Conservation (phyloP, 345 rosid genomes). For the Linum lewisii region DNA sequence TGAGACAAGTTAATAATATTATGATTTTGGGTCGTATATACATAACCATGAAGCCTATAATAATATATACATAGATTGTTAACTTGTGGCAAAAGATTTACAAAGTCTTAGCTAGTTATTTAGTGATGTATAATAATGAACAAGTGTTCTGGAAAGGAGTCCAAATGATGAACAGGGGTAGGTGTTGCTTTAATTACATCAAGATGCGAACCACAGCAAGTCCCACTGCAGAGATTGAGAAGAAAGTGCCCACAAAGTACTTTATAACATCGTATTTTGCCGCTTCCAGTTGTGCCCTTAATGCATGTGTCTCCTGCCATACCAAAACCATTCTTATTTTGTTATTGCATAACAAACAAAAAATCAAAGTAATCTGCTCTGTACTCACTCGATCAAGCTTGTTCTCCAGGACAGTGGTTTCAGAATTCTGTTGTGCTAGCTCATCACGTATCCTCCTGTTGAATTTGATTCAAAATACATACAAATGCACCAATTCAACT, state of each 20-base stretch:
- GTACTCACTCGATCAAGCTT: slow-evolving; percentile 19
- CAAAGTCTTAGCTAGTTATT: neutral
- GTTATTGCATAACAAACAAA: neutral
- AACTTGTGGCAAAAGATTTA: neutral
- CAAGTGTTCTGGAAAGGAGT: no score
- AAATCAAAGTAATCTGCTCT: neutral
- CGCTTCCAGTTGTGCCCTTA: slow-evolving; percentile 6
- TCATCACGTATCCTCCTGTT: slow-evolving; percentile 21
- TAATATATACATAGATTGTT: no score
- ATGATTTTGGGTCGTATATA: no score
- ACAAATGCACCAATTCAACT: no score
- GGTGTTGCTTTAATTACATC: slow-evolving; percentile 17
- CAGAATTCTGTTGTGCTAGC: slow-evolving; percentile 19
- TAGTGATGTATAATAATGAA: no score
- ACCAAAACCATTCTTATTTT: no score
- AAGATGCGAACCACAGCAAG: slow-evolving; percentile 20
- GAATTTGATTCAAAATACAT: no score
- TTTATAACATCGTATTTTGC: slow-evolving; percentile 6
- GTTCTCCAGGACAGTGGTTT: slow-evolving; percentile 21
- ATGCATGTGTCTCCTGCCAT: slow-evolving; percentile 1
- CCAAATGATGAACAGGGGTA: no score
- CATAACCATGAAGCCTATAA: no score
- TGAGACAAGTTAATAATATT: no score
- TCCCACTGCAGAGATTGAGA: slow-evolving; percentile 23
- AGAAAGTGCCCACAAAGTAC: slow-evolving; percentile 15